These are phyloP conservation scores for Picochlorum sp. DNA, from an alignment of 139 green algal species.

Conservation along the genomic window DNA sequence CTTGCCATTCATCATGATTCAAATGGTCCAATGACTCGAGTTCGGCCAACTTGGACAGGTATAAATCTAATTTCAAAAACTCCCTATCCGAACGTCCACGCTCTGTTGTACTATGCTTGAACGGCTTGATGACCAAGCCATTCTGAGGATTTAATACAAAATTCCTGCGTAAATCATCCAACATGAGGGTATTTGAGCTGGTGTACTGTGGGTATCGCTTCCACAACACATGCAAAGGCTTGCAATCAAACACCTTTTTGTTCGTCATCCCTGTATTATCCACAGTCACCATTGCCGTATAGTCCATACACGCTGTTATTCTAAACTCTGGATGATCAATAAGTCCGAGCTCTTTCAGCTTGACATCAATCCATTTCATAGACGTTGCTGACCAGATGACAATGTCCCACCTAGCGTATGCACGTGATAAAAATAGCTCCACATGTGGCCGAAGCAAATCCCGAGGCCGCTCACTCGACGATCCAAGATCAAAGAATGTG, in stretches of 20 bases:
- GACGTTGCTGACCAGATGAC: conserved; percentile 80
- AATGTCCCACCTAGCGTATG: conserved; percentile 78
- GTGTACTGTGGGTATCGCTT: conserved; percentile 57
- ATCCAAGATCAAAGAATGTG: conserved; percentile 90
- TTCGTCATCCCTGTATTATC: not conserved
- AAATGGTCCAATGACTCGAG: conserved; percentile 53
- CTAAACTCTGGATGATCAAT: conserved; percentile 69
- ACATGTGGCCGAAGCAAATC: conserved; percentile 77
- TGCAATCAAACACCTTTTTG: conserved; percentile 83
- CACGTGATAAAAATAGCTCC: conserved; percentile 80
- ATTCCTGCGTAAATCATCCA: conserved; percentile 91
- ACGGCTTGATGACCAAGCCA: conserved; percentile 89
- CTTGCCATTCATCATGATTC: conserved; percentile 66
- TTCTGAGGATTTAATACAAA: conserved; percentile 88
- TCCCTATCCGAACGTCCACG: conserved; percentile 73
- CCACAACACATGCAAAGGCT: conserved; percentile 85
- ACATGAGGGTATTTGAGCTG: conserved; percentile 86
- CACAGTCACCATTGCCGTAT: conserved; percentile 83
- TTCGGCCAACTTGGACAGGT: conserved; percentile 64
- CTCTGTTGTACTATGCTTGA: conserved; percentile 56
- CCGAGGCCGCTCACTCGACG: conserved; percentile 66
- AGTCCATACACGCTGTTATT: conserved; percentile 56
- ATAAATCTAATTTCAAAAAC: conserved; percentile 71
- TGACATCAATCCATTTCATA: conserved; percentile 84
- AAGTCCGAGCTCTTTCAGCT: conserved; percentile 80